Percentiles rank a stretch among this genome's conserved stretches.
These are phyloP conservation scores for Draba incana DNA, from an alignment of 345 rosid genomes.

Conservation along the genomic window DNA sequence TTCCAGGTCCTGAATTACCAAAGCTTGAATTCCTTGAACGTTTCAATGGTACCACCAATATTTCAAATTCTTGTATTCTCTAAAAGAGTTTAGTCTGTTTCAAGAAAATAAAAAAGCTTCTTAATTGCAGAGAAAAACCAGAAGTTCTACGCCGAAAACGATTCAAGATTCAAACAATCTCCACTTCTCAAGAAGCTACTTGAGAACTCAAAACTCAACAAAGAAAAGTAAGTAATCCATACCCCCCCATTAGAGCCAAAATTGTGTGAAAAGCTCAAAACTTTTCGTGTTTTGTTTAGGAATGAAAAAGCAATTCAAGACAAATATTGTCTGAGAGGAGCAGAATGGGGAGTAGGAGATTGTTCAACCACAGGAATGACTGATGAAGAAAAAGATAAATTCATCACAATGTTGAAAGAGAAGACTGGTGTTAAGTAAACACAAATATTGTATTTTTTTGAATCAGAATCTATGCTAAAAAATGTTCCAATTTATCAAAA, in stretches of 20 bases:
- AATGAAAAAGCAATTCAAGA: constrained; percentile 61
- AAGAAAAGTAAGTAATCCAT: constrained; percentile 60
- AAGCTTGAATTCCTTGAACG: constrained; percentile 72
- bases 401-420: constrained; percentile 79
- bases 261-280: background rate
- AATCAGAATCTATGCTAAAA: constrained; percentile 31
- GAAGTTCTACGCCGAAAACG: constrained; percentile 82
- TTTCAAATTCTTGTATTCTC: constrained; percentile 8
- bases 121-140: constrained; percentile 78
- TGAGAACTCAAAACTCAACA: constrained; percentile 72
- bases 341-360: constrained; percentile 98
- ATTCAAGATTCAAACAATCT: constrained; percentile 78
- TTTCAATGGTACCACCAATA: constrained; percentile 61
- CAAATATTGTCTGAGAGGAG: constrained; percentile 89
- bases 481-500: constrained; percentile 25
- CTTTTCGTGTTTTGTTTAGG: constrained; percentile 43
- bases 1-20: constrained; percentile 90
- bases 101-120: background rate
- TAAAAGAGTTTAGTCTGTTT: background rate
- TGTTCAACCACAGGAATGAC: constrained; percentile 88
- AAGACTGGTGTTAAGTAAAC: constrained; percentile 54
- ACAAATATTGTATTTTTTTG: constrained; percentile 6
- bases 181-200: constrained; percentile 84
- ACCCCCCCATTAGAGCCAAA: background rate
- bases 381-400: constrained; percentile 66